Conservation (phyloP, 2,329 filamentous ascomycete genomes). For the Diaporthe citri region DNA sequence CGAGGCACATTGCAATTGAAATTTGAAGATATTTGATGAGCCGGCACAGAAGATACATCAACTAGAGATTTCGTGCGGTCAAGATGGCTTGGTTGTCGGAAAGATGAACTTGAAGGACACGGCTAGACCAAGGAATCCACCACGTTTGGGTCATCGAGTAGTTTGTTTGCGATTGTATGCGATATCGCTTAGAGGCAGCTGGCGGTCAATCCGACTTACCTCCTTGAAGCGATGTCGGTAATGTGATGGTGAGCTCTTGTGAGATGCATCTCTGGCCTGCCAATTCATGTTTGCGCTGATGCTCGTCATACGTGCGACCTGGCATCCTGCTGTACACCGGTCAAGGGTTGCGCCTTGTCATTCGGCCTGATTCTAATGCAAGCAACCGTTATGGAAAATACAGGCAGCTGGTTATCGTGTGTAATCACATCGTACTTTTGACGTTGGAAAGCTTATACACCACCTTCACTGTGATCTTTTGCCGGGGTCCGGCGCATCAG, state of each 20-base stretch:
- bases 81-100: background rate
- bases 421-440: too few relatives aligned
- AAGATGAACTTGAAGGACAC: background rate
- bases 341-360: too few relatives aligned
- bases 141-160: background rate
- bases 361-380: background rate
- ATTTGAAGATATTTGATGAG: background rate
- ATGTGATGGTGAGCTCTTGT: background rate
- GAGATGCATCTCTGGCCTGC: background rate
- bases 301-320: background rate
- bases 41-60: background rate
- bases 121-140: background rate
- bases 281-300: background rate
- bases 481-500: background rate
- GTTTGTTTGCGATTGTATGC: background rate
- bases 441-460: background rate
- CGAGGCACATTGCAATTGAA: background rate
- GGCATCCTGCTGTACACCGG: background rate
- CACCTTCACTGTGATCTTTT: too few relatives aligned
- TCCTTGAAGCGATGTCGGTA: background rate
- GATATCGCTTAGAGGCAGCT: background rate
- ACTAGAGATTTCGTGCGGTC: background rate
- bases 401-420: background rate
- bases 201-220: background rate
- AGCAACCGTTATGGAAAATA: background rate